Conservation (phyloP, 2,329 filamentous ascomycete genomes). For the Metarhizium anisopliae region DNA sequence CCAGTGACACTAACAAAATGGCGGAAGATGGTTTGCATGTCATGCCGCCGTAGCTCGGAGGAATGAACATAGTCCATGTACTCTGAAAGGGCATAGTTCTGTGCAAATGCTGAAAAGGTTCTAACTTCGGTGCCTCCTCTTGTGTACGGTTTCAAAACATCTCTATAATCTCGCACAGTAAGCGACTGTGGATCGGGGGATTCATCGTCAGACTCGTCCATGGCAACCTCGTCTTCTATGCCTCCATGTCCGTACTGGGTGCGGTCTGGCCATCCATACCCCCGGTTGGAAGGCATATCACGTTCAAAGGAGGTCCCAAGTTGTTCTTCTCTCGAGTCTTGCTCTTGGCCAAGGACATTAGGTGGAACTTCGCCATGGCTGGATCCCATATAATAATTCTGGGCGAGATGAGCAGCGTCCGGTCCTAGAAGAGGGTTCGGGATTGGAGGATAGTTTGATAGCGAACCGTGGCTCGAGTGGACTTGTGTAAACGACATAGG, state of each 20-base stretch:
- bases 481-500: slow-evolving; percentile 6
- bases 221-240: slow-evolving; percentile 5
- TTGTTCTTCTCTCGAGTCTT: slow-evolving; percentile 5
- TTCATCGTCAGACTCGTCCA: slow-evolving; percentile 54
- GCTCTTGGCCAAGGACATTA: slow-evolving; percentile 6
- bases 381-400: background rate
- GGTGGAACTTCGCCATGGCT: background rate
- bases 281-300: background rate
- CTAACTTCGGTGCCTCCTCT: slow-evolving; percentile 33
- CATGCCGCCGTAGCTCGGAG: slow-evolving; percentile 70
- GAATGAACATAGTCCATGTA: slow-evolving; percentile 58
- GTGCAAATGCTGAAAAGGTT: slow-evolving; percentile 39
- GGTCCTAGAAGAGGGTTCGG: slow-evolving; percentile 13
- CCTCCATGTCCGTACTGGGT: background rate
- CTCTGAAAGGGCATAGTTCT: slow-evolving; percentile 47
- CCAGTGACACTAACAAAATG: slow-evolving; percentile 89
- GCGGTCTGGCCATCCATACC: background rate
- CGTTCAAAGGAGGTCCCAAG: slow-evolving; percentile 1
- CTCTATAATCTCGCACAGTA: slow-evolving; percentile 20
- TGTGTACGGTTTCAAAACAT: slow-evolving; percentile 21
- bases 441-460: slow-evolving; percentile 7
- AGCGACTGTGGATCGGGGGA: slow-evolving; percentile 21
- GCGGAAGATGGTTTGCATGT: slow-evolving; percentile 75
- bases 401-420: slow-evolving; percentile 1
- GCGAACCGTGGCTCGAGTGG: slow-evolving; percentile 2